Evolutionary conservation across 257 asterid genomes (phyloP), one percentile per base, ranked within the genome.

Genomic region (Lithospermum erythrorhizon): DNA sequence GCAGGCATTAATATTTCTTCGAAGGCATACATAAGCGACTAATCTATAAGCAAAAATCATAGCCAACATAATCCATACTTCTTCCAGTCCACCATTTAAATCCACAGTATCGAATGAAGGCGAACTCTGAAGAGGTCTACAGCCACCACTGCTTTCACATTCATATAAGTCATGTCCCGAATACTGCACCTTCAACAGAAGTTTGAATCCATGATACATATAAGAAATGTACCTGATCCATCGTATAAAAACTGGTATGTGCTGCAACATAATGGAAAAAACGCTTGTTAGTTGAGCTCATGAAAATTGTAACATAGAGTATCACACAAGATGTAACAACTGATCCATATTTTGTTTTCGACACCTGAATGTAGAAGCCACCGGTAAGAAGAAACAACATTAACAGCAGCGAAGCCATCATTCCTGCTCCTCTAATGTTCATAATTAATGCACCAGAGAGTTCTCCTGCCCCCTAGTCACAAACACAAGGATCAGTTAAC

Each of bases 331-430:
- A 13, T 35, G 45, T 35, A 35, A 35, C 3, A 35, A 2, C 0
- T 13, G 45, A 35, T 35, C 45, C 45, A 35, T 35, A 2, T 35
- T 23, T 18, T 23, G 65, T 66, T 25, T 58, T 24, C 18, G 24
- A 6, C 71, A 87, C 96, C 94, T 90, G 98, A 62, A 91, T 95
- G 58, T 91, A 91, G 66, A 88, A 91, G 59, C 98, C 98, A 47
- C 98, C 98, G 0, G 96, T 91, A 61, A 90, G 98, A 70, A 91
- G 98, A 73, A 91, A 91, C 72, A 91, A 20, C 96, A 91, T 86
- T 52, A 91, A 65, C 32, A 86, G 72, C 58, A 89, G 76, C 17
- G 98, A 91, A 18, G 98, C 95, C 21, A 91, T 70, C 82, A 79
- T 91, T 20, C 98, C 96, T 6, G 98, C 89, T 48, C 94, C 75